Evolutionary conservation across 768 basidiomycete genomes (phyloP), one percentile per base, ranked within the genome.

Genomic region (Rhodosporidiobolus sp.): DNA sequence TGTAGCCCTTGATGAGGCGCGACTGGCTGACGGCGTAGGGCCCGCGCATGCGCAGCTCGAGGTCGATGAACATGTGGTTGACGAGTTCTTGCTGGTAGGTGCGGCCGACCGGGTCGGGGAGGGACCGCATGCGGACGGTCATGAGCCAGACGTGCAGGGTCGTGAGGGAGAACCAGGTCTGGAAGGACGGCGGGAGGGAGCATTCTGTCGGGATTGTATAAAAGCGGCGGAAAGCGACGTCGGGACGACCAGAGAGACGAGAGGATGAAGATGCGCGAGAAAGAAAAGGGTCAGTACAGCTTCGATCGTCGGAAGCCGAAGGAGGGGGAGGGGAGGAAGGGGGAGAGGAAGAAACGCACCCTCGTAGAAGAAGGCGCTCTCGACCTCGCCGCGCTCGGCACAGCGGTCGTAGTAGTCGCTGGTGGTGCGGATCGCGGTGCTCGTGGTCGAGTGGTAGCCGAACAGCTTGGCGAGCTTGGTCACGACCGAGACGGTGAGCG

Each of bases 111-210:
- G 86, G 84, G 22, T 83, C 79, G 4, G 89, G 92, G 19, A 97
- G 86, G 0, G 90, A 87, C 30, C 95, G 91, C 17, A 96, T 85
- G 32, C 94, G 90, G 64, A 91, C 90, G 26, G 89, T 89, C 61
- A 94, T 87, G 75, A 97, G 84, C 90, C 94, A 94, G 59, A 97
- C 84, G 81, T 98, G 93, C 38, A 97, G 84, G 75, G 94, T 93
- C 38, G 92, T 92, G 62, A 96, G 83, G 8, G 91, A 91, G 82
- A 97, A 97, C 91, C 94, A 97, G 24, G 95, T 91, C 78, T 97
- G 94, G 81, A 95, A 96, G 0, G 95, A 96, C 20, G 89, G 89
- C 17, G 94, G 93, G 11, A 97, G 85, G 69, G 84, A 85, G 78
- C 91, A 95, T 70, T 87, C 94, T 96, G 77, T n/a, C 5, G 12